Base-by-base conservation (phyloP, 805 yeast genomes). In the Candida mattraensis region DNA sequence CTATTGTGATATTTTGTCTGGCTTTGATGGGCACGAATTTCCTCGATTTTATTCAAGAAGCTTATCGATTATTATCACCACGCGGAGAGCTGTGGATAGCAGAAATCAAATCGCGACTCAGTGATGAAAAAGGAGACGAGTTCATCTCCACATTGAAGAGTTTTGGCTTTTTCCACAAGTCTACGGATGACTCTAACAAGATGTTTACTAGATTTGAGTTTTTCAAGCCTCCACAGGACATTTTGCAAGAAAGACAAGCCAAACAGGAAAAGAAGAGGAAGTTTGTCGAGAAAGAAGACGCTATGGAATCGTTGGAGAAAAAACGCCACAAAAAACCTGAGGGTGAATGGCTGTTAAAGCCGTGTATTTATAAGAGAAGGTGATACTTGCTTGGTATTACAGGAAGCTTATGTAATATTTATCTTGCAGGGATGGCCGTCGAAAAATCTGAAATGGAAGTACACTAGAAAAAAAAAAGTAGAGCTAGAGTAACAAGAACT, bases 1-100 rank as follows among this genome's bases (percentile, higher is more conserved):
- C 88, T 16, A 70, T 93, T 28, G 99, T 87, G n/a, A 76, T 93
- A 5, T 93, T 89, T 61, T 93, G 99, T 61, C 70, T 93, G 32
- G 93, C 98, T 0, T 68, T 93, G 40, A 93, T 93, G 99, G 99
- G 99, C 3, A 91, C 98, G 3, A 93, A 93, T 56, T 88, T 91
- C 57, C 66, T 89, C 42, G 98, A 93, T 56, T 93, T 93, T 56
- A 77, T 93, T 35, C 71, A 80, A 39, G 99, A 93, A 58, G 98
- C 96, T 0, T 73, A 84, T 54, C 72, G 99, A 53, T 69, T 93
- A 12, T 67, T 93, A 35, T 81, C 87, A 7, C 96, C 96, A 27
- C 72, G 87, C 42, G 98, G 99, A 18, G 96, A 91, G 58, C 64
- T 93, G 30, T 93, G 99, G 99, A 87, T 93, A 30, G 93, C 98